Conservation (phyloP, 306 rosid species). For the Arachis hypogaea region DNA sequence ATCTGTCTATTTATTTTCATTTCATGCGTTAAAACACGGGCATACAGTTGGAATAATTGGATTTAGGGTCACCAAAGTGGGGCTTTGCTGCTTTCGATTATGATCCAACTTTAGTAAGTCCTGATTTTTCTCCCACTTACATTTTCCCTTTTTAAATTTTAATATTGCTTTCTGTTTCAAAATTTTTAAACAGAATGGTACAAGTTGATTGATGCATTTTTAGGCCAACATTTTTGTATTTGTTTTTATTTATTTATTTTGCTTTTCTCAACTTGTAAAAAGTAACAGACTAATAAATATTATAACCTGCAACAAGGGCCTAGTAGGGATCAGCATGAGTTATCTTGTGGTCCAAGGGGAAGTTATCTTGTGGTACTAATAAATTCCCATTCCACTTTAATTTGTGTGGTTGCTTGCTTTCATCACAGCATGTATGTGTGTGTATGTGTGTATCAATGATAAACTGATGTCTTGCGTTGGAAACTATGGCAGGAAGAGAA, state of each 20-base stretch:
- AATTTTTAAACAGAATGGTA: not conserved
- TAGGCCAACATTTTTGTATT: no score
- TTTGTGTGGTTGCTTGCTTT: slow-evolving; percentile 8
- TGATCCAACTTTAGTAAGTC: slow-evolving; percentile 18
- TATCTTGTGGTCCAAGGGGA: not conserved
- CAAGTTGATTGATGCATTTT: no score
- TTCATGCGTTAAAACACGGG: slow-evolving; percentile 21
- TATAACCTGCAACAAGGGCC: no score
- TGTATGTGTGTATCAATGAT: not conserved
- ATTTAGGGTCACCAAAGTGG: slow-evolving; percentile 32
- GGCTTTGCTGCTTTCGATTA: slow-evolving; percentile 25
- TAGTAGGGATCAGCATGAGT: not conserved
- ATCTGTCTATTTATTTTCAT: slow-evolving; percentile 16
- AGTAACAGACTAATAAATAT: no score
- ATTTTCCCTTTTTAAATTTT: no score
- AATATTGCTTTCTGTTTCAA: not conserved
- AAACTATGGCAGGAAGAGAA: slow-evolving; percentile 74
- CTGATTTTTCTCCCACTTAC: not conserved
- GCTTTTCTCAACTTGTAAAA: not conserved
- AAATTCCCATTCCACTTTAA: slow-evolving; percentile 8
- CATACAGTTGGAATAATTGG: slow-evolving; percentile 14
- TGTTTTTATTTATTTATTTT: no score
- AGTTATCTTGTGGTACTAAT: not conserved
- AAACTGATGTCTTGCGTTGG: slow-evolving; percentile 35
- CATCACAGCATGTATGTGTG: not conserved